A percentile compares a stretch with the other conserved stretches of the same genome.
Evolutionary conservation across 2,329 filamentous ascomycete species (phyloP).

Genomic region (Colletotrichum tanaceti): DNA sequence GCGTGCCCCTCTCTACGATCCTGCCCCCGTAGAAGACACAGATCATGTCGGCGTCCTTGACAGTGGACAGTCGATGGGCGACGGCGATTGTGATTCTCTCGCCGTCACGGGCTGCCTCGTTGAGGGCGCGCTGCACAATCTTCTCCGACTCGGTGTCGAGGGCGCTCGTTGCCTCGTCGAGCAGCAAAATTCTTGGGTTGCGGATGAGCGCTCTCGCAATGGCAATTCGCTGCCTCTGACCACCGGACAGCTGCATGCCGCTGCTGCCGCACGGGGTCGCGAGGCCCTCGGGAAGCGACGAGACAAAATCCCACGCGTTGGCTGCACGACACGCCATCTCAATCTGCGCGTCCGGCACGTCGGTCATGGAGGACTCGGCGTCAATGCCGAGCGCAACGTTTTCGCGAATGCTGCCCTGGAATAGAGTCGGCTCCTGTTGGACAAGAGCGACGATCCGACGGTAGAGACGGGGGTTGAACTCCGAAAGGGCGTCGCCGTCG

Average conservation of each 20-base stretch:
- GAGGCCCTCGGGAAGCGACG: slow-evolving; percentile 60
- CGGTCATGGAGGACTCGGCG: slow-evolving; percentile 21
- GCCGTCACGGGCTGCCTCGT: slow-evolving; percentile 47
- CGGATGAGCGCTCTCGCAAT: slow-evolving; percentile 79
- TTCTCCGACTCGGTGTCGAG: slow-evolving; percentile 75
- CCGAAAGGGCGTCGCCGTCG: slow-evolving; percentile 54
- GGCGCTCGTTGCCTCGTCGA: slow-evolving; percentile 77
- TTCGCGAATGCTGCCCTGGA: slow-evolving; percentile 59
- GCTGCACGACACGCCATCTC: slow-evolving; percentile 59
- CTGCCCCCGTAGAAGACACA: slow-evolving; percentile 69
- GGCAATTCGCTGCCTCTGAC: slow-evolving; percentile 77
- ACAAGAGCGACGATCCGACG: slow-evolving; percentile 65
- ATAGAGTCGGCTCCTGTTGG: slow-evolving; percentile 67
- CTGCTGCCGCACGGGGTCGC: slow-evolving; percentile 73
- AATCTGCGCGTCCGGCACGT: slow-evolving; percentile 51
- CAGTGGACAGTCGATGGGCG: slow-evolving; percentile 68
- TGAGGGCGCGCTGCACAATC: slow-evolving; percentile 72
- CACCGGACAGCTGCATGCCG: slow-evolving; percentile 77
- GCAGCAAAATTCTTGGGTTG: slow-evolving; percentile 72
- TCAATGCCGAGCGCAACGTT: slow-evolving; percentile 57
- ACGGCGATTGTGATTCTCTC: slow-evolving; percentile 70
- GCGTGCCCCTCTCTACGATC: slow-evolving; percentile 71
- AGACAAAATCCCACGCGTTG: slow-evolving; percentile 61
- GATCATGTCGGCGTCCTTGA: slow-evolving; percentile 70
- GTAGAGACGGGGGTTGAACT: slow-evolving; percentile 62